phyloP scores from a whole-genome alignment of 2,329 filamentous ascomycete genomes.

The Teratosphaeria gauchensis region DNA sequence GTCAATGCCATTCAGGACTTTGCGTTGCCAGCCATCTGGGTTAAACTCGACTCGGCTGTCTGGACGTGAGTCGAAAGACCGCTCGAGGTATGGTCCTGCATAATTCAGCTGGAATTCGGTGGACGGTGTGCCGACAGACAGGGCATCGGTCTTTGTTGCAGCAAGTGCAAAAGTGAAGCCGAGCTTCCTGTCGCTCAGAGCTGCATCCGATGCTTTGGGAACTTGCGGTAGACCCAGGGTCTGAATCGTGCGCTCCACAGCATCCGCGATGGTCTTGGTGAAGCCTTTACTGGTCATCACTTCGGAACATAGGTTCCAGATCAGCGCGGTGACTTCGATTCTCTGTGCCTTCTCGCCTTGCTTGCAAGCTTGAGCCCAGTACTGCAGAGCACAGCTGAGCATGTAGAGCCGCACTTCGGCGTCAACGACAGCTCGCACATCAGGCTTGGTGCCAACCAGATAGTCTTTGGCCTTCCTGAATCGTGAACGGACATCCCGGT shows the following conservation, averaged over 20 bases:
- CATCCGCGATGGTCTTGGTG: conserved; percentile 33
- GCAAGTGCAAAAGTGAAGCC: conserved; percentile 36
- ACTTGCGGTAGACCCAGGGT: conserved; percentile 31
- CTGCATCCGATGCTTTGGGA: conserved; percentile 10
- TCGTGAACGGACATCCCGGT: conserved; percentile 32
- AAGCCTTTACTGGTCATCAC: conserved; percentile 30
- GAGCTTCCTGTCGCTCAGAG: conserved; percentile 23
- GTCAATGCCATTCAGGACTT: conserved; percentile 65
- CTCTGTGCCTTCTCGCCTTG: conserved; percentile 24
- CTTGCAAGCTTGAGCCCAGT: conserved; percentile 38
- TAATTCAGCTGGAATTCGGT: conserved; percentile 58
- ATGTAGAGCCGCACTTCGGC: conserved; percentile 42
- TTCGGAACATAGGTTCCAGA: conserved; percentile 36
- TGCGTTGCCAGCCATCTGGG: conserved; percentile 67
- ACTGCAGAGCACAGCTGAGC: conserved; percentile 38
- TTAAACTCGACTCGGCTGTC: conserved; percentile 63
- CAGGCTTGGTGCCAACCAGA: conserved; percentile 32
- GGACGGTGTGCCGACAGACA: conserved; percentile 29
- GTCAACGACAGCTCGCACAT: conserved; percentile 31
- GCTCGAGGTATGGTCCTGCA: conserved; percentile 64
- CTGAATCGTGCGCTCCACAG: conserved; percentile 27
- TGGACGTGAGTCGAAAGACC: conserved; percentile 58
- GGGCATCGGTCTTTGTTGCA: conserved; percentile 15
- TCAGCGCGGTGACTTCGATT: conserved; percentile 36
- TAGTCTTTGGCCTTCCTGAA: conserved; percentile 44